Base-by-base conservation (phyloP, 192 early-diverging fungal species). In the Diversispora eburnea region DNA sequence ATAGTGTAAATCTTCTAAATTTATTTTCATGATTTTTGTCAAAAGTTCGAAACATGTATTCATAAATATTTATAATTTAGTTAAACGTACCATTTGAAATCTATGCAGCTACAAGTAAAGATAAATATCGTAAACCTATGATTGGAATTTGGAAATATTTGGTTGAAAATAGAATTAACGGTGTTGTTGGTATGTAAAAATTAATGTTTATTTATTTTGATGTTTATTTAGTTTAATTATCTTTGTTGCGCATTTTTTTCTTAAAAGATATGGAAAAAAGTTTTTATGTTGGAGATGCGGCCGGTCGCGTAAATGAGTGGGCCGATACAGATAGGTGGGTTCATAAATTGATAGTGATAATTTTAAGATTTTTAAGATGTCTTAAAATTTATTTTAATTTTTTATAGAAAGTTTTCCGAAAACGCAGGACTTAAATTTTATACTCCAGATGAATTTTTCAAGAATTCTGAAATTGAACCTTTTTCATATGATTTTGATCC, bases 211-310 rank as follows among this genome's bases (percentile, higher is more conserved):
- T 4, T 45, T 82, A 75, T 80, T 78, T 71, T 82, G 79, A 79
- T 78, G 80, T 70, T 82, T 85, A 80, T 82, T 19, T 80, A 81
- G 80, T 86, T 73, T 78, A 56, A 68, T 64, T 62, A 9, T 43
- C 55, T 47, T 22, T 67, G n/a, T 13, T 66, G 10, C 17, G 22
- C 48, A 76, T 64, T 78, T 75, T 78, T 75, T 7, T 62, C 75
- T 67, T 52, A 33, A 12, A 88, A 75, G 93, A 94, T 71, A 70
- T 61, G 48, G 56, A 54, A 7, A 62, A 76, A 3, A 91, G 89
- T 72, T 95, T 94, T 58, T 98, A 88, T 82, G 91, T 94, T 4
- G 97, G 97, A 25, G 97, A 98, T 80, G 97, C 95, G 3, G 94
- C 94, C n/a, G 95, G 97, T 2, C 77, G 97, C 47, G 78, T 80